Base-by-base conservation (phyloP, 2,329 filamentous ascomycete species). In the Scolecobasidium constrictum region DNA sequence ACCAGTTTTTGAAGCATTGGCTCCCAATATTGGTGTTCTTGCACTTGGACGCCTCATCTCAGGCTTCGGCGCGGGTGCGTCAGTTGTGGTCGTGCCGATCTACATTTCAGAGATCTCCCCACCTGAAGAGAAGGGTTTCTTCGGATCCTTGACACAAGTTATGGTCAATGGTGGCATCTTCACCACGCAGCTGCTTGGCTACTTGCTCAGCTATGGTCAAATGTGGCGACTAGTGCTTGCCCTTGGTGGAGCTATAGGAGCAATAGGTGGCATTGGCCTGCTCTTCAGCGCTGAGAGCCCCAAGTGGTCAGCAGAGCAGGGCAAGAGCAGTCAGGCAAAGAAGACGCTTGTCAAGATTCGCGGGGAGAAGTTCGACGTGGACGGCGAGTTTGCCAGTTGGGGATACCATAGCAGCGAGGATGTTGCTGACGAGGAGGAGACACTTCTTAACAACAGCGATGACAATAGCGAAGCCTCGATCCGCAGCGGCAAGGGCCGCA, bases 81-180 rank as follows among this genome's bases (percentile, higher is more conserved):
- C 87, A 1, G 90, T 92, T 3, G 92, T 98, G 16, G 85, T 95
- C 26, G 87, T 93, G 3, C 92, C 92, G 1, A 76, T 98, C 16
- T 98, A 94, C 67, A 86, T 98, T 52, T 88, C 86, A 36, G 92
- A 98, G 62, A 75, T 95, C 19, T 81, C 88, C 0, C 92, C 90
- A 31, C 62, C 62, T 1, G 58, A 56, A 13, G 75, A 81, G 50
- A 77, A 80, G 43, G 88, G 87, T 4, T 77, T 94, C 48, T 96
- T 94, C 52, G 77, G 77, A 9, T 69, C 72, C 26, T 82, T 93
- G 62, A 96, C 92, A 0, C 90, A 98, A 59, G 80, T 96, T 55
- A 88, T 87, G 62, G 88, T 88, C 67, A 96, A 96, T 55, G 67
- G 88, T 18, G 92, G 92, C 44, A 95, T 98, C 42, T 64, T 98